Evolutionary conservation across 441 rosid genomes (phyloP), one percentile per base, ranked within the genome.

Genomic region (Hypseocharis bilobata): DNA sequence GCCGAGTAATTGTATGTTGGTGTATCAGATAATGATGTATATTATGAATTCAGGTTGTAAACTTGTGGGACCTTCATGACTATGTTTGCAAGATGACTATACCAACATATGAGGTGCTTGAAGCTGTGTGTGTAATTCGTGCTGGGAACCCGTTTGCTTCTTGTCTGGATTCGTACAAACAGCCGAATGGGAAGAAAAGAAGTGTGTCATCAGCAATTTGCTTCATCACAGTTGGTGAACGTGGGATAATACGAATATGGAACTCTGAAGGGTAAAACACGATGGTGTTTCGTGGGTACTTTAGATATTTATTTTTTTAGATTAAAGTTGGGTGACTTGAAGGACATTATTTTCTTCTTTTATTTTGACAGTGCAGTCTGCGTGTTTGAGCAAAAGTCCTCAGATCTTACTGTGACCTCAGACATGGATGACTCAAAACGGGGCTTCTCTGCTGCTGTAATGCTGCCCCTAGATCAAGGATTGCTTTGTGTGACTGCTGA

Each of bases 401-500:
- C 96, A 8, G 96, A 92, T 82, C 86, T 90, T 71, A 81, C 87
- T 26, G 68, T 83, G 64, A 76, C 60, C 64, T 74, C 85, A 11
- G 96, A 85, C 14, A 70, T 57, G 6, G 90, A 87, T 40, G 91
- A 85, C 52, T 71, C 85, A 44, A 82, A 70, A 76, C 84, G 91
- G 75, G 98, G 97, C 66, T 93, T 90, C 81, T 83, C 78, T 65
- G 84, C 88, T 63, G 96, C 86, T 73, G 67, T 74, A 23, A 68
- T 84, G 70, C 80, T 88, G 73, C 93, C 98, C 55, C 78, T 74
- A 62, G 82, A 82, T 82, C 86, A 65, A 72, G 97, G 90, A 40
- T 76, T 93, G 74, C 84, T 93, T 67, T 93, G 97, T 70, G 97
- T 83, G 77, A 91, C 93, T 55, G 99, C 95, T 64, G 97, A 90